Evolutionary conservation across 2,329 filamentous ascomycete species (phyloP).

Genomic region (Hypomyces rosellus): DNA sequence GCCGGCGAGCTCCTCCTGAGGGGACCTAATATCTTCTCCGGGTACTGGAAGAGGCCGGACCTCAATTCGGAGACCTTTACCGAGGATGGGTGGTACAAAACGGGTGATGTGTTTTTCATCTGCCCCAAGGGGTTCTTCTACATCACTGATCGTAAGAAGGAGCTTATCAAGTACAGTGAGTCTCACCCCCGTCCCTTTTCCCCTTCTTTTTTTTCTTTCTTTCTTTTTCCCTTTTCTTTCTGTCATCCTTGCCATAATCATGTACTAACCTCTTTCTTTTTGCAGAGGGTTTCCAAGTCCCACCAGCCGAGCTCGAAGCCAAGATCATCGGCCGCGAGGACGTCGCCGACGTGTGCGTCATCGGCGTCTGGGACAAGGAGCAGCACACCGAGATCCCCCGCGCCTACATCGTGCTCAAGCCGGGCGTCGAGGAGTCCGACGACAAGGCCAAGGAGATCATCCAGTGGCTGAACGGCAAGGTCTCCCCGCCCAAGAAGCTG

Average conservation of each 20-base stretch:
- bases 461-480: slow-evolving; percentile 45
- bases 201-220: too few relatives aligned
- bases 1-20: slow-evolving; percentile 69
- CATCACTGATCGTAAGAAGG: slow-evolving; percentile 82
- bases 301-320: slow-evolving; percentile 59
- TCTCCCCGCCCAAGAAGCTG: slow-evolving; percentile 61
- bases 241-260: slow-evolving; percentile 10
- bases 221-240: too few relatives aligned
- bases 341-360: slow-evolving; percentile 56
- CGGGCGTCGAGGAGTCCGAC: slow-evolving; percentile 30
- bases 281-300: slow-evolving; percentile 60
- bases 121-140: slow-evolving; percentile 76
- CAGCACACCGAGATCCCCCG: slow-evolving; percentile 63
- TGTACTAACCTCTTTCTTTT: background rate
- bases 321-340: slow-evolving; percentile 37
- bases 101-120: slow-evolving; percentile 77
- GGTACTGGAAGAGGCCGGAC: slow-evolving; percentile 69
- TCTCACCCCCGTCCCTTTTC: background rate
- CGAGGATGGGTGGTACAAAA: slow-evolving; percentile 79
- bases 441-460: slow-evolving; percentile 28
- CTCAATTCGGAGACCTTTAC: slow-evolving; percentile 67
- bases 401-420: slow-evolving; percentile 31
- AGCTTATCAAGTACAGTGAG: slow-evolving; percentile 50
- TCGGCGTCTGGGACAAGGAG: slow-evolving; percentile 52
- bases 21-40: slow-evolving; percentile 74